Evolutionary conservation across 352 stramenopile species (phyloP).

Genomic region (Peronospora destructor): DNA sequence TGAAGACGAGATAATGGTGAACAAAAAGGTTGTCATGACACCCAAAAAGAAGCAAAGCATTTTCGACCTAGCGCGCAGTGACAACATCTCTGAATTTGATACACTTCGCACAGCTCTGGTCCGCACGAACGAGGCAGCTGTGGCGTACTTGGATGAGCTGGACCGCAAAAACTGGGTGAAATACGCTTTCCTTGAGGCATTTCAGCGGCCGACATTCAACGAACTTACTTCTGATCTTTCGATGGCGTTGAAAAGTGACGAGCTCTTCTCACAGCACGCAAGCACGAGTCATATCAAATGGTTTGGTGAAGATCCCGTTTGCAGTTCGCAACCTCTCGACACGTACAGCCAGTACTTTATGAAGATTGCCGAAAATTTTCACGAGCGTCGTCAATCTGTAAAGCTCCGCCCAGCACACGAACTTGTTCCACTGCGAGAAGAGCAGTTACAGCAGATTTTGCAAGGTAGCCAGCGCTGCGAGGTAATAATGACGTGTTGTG

Average conservation of each 20-base stretch:
- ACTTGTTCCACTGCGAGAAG: constrained; percentile 54
- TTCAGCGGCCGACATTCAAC: constrained; percentile 63
- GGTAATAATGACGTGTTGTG: constrained; percentile 32
- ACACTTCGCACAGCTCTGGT: constrained; percentile 43
- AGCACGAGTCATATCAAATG: constrained; percentile 39
- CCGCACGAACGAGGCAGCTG: constrained; percentile 43
- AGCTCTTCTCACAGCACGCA: constrained; percentile 35
- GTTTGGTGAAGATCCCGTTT: constrained; percentile 55
- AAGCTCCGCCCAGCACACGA: constrained; percentile 47
- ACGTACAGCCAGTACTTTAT: constrained; percentile 70
- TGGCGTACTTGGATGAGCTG: constrained; percentile 53
- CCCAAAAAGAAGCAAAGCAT: constrained; percentile 61
- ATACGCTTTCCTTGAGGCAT: constrained; percentile 64
- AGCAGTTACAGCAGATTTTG: constrained; percentile 60
- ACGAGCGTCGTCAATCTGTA: constrained; percentile 47
- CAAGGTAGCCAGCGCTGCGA: constrained; percentile 72
- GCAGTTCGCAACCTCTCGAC: constrained; percentile 54
- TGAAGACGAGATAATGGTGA: constrained; percentile 55
- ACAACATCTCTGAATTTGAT: constrained; percentile 68
- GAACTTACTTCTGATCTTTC: constrained; percentile 62
- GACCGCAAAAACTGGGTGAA: constrained; percentile 64
- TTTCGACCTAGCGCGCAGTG: constrained; percentile 59
- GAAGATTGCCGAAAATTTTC: constrained; percentile 68
- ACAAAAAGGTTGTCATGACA: constrained; percentile 56
- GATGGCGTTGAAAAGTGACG: constrained; percentile 35